phyloP scores from a whole-genome alignment of 257 asterid species.

The Solanum paucissectum region DNA sequence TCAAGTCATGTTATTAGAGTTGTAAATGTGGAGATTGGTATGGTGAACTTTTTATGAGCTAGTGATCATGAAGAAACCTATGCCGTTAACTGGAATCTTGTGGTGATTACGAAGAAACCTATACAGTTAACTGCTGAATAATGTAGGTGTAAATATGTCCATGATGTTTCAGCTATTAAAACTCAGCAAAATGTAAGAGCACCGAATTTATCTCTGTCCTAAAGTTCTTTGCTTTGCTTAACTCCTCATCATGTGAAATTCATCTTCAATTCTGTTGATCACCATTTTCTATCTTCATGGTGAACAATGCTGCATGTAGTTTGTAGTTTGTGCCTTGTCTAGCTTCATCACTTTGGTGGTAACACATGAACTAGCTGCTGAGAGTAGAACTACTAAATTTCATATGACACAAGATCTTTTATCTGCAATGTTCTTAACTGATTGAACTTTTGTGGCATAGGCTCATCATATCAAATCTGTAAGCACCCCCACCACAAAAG shows the following conservation, averaged over 20 bases:
- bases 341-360: background rate
- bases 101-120: too few relatives aligned
- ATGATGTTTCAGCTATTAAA: too few relatives aligned
- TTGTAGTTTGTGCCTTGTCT: too few relatives aligned
- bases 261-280: background rate
- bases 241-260: background rate
- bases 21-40: background rate
- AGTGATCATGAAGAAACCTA: too few relatives aligned
- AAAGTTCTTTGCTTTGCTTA: background rate
- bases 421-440: background rate
- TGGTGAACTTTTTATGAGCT: background rate
- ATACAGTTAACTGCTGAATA: background rate
- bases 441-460: background rate
- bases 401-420: background rate
- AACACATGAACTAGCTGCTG: too few relatives aligned
- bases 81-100: too few relatives aligned
- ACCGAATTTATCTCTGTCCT: background rate
- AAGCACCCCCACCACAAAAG: background rate
- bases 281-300: background rate
- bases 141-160: background rate
- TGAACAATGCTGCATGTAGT: too few relatives aligned
- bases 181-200: too few relatives aligned
- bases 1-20: background rate
- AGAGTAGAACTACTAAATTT: background rate
- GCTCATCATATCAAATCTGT: background rate